Evolutionary conservation across 352 stramenopile species (phyloP).

Genomic region (Paralagenidium karlingii): DNA sequence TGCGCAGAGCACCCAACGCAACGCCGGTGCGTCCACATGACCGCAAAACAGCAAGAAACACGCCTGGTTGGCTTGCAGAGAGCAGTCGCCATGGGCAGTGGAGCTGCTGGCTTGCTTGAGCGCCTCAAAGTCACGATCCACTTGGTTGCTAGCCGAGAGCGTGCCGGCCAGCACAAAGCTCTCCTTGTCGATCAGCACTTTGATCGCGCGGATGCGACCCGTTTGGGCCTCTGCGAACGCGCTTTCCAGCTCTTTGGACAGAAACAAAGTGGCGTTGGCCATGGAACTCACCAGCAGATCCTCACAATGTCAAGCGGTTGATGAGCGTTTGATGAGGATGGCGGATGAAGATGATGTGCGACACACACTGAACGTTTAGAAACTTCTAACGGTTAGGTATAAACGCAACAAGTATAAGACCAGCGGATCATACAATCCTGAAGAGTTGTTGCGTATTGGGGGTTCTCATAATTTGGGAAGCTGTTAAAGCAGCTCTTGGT

Average conservation of each 20-base stretch:
- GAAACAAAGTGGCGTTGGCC: slow-evolving; percentile 44
- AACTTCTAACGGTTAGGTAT: too few relatives aligned
- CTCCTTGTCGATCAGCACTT: slow-evolving; percentile 42
- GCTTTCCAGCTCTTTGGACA: slow-evolving; percentile 47
- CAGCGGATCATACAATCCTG: too few relatives aligned
- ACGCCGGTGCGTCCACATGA: slow-evolving; percentile 37
- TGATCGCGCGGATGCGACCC: slow-evolving; percentile 57
- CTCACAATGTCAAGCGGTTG: too few relatives aligned
- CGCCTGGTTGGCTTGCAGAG: slow-evolving; percentile 25
- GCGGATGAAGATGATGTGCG: too few relatives aligned
- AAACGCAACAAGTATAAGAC: too few relatives aligned
- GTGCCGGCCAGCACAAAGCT: slow-evolving; percentile 37
- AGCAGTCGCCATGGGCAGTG: too few relatives aligned
- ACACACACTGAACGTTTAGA: too few relatives aligned
- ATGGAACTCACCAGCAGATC: too few relatives aligned
- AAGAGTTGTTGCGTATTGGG: too few relatives aligned
- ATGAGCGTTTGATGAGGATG: too few relatives aligned
- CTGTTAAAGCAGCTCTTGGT: too few relatives aligned
- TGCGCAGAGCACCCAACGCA: slow-evolving; percentile 69
- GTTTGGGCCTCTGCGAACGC: slow-evolving; percentile 61
- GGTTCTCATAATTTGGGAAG: too few relatives aligned
- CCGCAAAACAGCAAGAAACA: slow-evolving; percentile 66
- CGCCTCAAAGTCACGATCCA: slow-evolving; percentile 20
- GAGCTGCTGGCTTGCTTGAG: slow-evolving; percentile 11
- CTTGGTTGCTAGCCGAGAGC: slow-evolving; percentile 22